phyloP scores from a whole-genome alignment of 148 eudicot genomes.

The Vaccinium darrowii region DNA sequence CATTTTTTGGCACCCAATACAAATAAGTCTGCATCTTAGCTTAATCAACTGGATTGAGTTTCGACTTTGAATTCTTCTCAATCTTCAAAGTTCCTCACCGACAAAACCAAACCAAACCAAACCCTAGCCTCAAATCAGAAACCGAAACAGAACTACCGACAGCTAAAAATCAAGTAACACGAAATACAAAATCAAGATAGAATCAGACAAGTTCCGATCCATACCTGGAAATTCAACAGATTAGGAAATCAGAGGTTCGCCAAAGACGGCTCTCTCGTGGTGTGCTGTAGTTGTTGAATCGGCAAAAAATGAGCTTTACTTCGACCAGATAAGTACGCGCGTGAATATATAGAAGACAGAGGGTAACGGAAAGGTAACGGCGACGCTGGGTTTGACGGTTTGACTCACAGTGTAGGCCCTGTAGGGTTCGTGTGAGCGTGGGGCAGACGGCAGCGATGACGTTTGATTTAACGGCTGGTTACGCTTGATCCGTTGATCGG shows the following conservation, averaged over 20 bases:
- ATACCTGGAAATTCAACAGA: conserved; percentile 17
- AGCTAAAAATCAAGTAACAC: neutral
- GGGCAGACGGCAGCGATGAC: conserved; percentile 1
- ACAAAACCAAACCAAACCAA: neutral
- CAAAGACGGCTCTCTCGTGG: neutral
- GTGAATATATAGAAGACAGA: neutral
- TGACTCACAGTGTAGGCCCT: neutral
- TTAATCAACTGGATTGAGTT: neutral
- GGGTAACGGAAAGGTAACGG: neutral
- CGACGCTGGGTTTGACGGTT: neutral
- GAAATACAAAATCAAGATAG: neutral
- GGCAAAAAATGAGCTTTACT: neutral
- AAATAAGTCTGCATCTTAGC: too few relatives aligned
- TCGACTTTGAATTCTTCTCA: neutral
- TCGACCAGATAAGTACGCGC: neutral
- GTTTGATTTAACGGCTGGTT: neutral
- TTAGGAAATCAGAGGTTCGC: neutral
- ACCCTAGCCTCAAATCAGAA: neutral
- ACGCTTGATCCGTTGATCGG: neutral
- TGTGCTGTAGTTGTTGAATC: neutral
- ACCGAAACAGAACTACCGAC: neutral
- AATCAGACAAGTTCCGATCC: neutral
- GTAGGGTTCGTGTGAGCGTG: neutral
- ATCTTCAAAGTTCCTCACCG: neutral
- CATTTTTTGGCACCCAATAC: too few relatives aligned